A percentile compares a stretch with the other conserved stretches of the same genome.
These are phyloP conservation scores for Furcasterigmium furcatum DNA, from an alignment of 2,329 filamentous ascomycete species.

Conservation along the genomic window DNA sequence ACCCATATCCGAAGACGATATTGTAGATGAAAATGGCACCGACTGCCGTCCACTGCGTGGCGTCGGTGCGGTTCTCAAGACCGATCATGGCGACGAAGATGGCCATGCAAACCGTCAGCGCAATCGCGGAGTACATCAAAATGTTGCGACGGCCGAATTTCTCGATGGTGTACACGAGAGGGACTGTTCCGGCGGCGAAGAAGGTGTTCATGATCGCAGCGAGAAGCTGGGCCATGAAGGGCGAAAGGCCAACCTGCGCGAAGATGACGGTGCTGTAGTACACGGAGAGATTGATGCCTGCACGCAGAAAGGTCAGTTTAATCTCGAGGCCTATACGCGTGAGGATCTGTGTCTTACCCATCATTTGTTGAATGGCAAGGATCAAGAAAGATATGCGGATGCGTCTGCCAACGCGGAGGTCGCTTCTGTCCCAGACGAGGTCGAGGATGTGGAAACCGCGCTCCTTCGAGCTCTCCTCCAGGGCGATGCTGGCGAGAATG, in stretches of 20 bases:
- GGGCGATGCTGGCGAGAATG: constrained; percentile 7
- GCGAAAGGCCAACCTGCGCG: constrained; percentile 1
- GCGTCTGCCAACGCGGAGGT: constrained; percentile 1
- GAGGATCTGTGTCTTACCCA: neutral
- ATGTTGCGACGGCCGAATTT: constrained; percentile 9
- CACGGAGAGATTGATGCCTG: constrained; percentile 6
- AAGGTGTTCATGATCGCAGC: constrained; percentile 10
- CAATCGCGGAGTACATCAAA: constrained; percentile 8
- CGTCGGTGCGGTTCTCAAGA: constrained; percentile 3
- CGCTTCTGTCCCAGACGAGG: constrained; percentile 4
- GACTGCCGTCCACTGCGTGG: constrained; percentile 10
- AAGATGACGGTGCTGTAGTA: constrained; percentile 6
- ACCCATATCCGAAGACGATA: constrained; percentile 10
- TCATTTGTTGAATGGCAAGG: constrained; percentile 5
- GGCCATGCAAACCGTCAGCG: constrained; percentile 7
- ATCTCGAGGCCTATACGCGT: neutral
- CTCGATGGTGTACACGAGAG: constrained; percentile 6
- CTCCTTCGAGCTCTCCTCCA: constrained; percentile 5
- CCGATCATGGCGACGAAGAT: constrained; percentile 10
- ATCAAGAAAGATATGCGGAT: constrained; percentile 6
- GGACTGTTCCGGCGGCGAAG: constrained; percentile 8
- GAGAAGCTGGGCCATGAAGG: constrained; percentile 7
- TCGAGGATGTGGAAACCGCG: constrained; percentile 4
- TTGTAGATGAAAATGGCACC: constrained; percentile 9
- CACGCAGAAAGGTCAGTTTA: neutral